Evolutionary conservation across 257 asterid genomes (phyloP).

Genomic region (Cynanchum wilfordii): DNA sequence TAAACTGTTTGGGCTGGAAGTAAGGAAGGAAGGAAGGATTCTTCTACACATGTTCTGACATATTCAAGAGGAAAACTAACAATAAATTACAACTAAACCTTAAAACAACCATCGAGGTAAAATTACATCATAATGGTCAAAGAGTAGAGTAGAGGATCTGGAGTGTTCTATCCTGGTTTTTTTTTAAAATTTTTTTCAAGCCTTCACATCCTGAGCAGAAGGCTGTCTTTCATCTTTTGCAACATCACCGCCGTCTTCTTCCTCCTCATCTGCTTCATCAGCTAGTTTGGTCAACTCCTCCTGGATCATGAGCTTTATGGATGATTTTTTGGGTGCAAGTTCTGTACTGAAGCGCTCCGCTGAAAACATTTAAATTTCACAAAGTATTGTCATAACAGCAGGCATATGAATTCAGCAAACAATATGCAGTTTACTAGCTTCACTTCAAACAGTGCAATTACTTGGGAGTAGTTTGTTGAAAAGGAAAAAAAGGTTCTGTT

Average conservation of each 20-base stretch:
- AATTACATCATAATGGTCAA: conserved; percentile 21
- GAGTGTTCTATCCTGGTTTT: conserved; percentile 13
- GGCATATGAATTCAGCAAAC: neutral
- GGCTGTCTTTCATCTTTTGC: conserved; percentile 19
- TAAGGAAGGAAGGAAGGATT: conserved; percentile 3
- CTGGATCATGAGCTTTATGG: conserved; percentile 81
- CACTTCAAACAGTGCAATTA: too few relatives aligned
- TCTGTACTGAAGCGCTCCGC: conserved; percentile 51
- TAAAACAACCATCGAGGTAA: conserved; percentile 1
- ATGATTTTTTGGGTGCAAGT: conserved; percentile 47
- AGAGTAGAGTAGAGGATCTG: neutral
- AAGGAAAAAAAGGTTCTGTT: neutral
- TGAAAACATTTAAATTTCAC: conserved; percentile 25
- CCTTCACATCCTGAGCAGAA: conserved; percentile 40
- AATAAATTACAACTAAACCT: conserved; percentile 28
- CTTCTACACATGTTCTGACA: conserved; percentile 18
- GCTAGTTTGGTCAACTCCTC: conserved; percentile 84
- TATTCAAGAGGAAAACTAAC: conserved; percentile 18
- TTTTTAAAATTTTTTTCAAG: conserved; percentile 19
- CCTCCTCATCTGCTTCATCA: conserved; percentile 54
- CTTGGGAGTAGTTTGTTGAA: too few relatives aligned
- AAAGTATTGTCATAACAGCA: neutral
- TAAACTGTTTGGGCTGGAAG: conserved; percentile 10
- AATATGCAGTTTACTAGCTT: too few relatives aligned
- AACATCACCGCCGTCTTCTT: conserved; percentile 41